Conservation (phyloP, 106 monocot species). For the Apostasia ramifera region DNA sequence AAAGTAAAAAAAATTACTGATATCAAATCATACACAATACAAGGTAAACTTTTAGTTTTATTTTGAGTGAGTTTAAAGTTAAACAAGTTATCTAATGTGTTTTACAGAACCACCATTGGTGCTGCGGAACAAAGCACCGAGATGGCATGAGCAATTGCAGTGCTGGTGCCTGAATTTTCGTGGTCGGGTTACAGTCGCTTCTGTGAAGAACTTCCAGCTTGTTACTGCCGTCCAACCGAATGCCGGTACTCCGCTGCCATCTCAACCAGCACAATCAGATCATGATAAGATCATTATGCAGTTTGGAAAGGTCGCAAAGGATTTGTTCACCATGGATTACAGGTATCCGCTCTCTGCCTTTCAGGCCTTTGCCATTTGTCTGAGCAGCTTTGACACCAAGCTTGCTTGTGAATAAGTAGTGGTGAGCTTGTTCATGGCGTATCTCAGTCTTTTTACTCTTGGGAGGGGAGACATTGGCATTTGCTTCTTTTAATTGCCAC, state of each 20-base stretch:
- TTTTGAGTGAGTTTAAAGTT: conserved; percentile 7
- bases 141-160: conserved; percentile 44
- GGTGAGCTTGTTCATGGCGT: too few species aligned
- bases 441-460: too few species aligned
- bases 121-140: conserved; percentile 16
- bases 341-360: conserved; percentile 43
- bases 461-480: too few species aligned
- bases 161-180: conserved; percentile 60
- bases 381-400: too few species aligned
- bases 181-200: conserved; percentile 45
- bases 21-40: too few species aligned
- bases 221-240: conserved; percentile 33
- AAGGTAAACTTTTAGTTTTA: too few species aligned
- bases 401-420: conserved; percentile 35
- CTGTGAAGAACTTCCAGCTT: conserved; percentile 59
- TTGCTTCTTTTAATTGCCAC: too few species aligned
- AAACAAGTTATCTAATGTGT: conserved; percentile 14
- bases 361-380: too few species aligned
- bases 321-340: conserved; percentile 59
- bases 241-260: conserved; percentile 24
- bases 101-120: conserved; percentile 32
- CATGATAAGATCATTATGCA: conserved; percentile 51
- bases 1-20: too few species aligned
- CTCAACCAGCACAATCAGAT: conserved; percentile 24
- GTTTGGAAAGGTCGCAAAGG: conserved; percentile 53